Percentiles rank a stretch among this genome's conserved stretches.
phyloP scores from a whole-genome alignment of 805 yeast species.

The Teunomyces lycoperdinae region DNA sequence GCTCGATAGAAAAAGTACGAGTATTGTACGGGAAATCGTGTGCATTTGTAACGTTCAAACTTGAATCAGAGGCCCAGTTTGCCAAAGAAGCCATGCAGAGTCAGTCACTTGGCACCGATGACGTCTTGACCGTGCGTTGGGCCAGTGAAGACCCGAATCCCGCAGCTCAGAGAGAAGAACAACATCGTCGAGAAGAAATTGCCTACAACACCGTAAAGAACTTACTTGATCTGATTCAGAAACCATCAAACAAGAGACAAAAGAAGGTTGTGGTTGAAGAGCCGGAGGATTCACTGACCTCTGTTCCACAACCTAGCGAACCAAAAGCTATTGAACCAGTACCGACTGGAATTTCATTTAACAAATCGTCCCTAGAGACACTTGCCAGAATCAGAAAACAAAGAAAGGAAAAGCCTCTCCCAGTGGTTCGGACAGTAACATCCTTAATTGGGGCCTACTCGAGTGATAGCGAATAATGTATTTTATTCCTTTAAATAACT shows the following conservation, averaged over 20 bases:
- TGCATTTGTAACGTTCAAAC: constrained; percentile 72
- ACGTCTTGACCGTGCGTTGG: constrained; percentile 75
- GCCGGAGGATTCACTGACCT: constrained; percentile 10
- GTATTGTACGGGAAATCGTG: constrained; percentile 61
- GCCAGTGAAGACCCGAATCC: constrained; percentile 89
- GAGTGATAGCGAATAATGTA: constrained; percentile 25
- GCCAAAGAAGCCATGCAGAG: constrained; percentile 93
- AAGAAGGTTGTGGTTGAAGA: constrained; percentile 18
- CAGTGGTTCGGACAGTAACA: constrained; percentile 6
- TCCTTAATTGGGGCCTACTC: constrained; percentile 24
- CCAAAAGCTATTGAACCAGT: constrained; percentile 3
- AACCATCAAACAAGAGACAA: constrained; percentile 13
- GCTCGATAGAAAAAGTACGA: constrained; percentile 65
- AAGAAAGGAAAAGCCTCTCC: background rate
- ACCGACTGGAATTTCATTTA: constrained; percentile 6
- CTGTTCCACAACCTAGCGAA: constrained; percentile 10
- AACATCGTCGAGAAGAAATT: constrained; percentile 47
- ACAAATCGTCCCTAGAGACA: constrained; percentile 6
- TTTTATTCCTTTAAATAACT: background rate
- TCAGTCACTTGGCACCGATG: constrained; percentile 61
- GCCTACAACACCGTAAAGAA: constrained; percentile 53
- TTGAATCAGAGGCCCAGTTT: constrained; percentile 82
- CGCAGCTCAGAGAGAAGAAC: constrained; percentile 48
- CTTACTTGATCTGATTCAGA: constrained; percentile 30
- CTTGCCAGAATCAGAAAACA: constrained; percentile 6